These are phyloP conservation scores for Xylaria sp. DNA, from an alignment of 2,329 filamentous ascomycete species.

Conservation along the genomic window DNA sequence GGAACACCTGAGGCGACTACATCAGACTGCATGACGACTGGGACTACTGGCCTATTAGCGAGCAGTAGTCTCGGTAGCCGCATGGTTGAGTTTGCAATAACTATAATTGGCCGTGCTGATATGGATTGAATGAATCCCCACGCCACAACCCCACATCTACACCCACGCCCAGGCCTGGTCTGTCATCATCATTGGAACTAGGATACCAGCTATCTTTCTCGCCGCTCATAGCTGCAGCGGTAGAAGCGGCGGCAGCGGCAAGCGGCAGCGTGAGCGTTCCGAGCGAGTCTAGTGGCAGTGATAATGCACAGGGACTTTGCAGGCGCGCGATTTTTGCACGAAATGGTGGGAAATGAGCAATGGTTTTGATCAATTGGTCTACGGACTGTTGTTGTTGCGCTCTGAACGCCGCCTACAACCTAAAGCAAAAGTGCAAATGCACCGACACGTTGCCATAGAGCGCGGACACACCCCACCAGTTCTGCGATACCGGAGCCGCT, in stretches of 20 bases:
- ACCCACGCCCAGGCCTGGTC: constrained; percentile 38
- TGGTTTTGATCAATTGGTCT: constrained; percentile 8
- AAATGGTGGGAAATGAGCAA: constrained; percentile 5
- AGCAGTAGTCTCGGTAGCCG: constrained; percentile 45
- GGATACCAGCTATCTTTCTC: constrained; percentile 20
- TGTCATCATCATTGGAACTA: constrained; percentile 37
- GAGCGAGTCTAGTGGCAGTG: constrained; percentile 1
- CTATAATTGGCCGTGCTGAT: constrained; percentile 47
- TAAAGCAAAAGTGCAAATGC: neutral
- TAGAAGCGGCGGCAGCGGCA: constrained; percentile 6
- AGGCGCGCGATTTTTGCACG: neutral
- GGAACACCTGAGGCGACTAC: constrained; percentile 33
- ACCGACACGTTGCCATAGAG: neutral
- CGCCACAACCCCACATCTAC: constrained; percentile 42
- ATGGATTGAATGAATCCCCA: constrained; percentile 37
- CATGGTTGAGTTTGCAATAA: constrained; percentile 44
- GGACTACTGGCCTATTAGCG: constrained; percentile 46
- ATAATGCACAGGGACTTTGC: neutral
- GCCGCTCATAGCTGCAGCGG: constrained; percentile 25
- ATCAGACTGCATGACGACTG: constrained; percentile 43
- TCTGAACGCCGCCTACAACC: neutral
- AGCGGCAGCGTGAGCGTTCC: constrained; percentile 4
- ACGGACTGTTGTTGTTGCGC: constrained; percentile 8
- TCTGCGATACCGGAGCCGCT: constrained; percentile 31
- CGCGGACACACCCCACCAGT: constrained; percentile 29